phyloP scores from a whole-genome alignment of 805 yeast species.

The Metschnikowia cubensis region DNA sequence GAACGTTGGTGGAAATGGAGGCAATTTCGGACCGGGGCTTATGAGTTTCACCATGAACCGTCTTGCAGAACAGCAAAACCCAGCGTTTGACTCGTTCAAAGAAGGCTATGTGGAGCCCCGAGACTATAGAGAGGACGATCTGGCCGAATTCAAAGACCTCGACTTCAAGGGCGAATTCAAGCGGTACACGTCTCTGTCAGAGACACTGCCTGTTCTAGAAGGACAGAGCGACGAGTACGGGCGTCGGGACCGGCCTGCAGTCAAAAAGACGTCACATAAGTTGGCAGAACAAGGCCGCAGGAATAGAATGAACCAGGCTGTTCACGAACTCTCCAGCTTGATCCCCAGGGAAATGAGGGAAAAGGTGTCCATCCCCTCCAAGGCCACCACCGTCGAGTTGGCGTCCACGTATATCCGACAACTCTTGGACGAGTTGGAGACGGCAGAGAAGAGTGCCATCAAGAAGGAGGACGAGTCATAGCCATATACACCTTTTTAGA shows the following conservation, averaged over 20 bases:
- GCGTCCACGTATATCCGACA: constrained; percentile 66
- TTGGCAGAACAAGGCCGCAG: constrained; percentile 95
- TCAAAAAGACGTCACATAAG: constrained; percentile 72
- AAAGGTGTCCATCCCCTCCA: constrained; percentile 65
- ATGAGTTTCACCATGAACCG: constrained; percentile 48
- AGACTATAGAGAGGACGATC: neutral
- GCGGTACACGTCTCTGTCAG: constrained; percentile 14
- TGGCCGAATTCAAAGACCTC: neutral
- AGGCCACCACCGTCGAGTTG: constrained; percentile 92
- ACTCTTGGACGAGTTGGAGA: constrained; percentile 28
- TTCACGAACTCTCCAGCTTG: constrained; percentile 64
- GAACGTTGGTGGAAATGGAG: neutral
- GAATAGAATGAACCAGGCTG: constrained; percentile 85
- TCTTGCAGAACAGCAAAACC: constrained; percentile 33
- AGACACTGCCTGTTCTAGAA: constrained; percentile 18
- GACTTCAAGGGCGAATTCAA: neutral
- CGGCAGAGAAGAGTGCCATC: constrained; percentile 5
- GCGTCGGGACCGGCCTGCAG: constrained; percentile 34
- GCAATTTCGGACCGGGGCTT: constrained; percentile 26
- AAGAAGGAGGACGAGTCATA: neutral
- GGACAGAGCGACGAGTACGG: constrained; percentile 5
- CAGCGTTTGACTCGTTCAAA: neutral
- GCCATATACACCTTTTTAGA: too few species aligned
- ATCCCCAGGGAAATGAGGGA: constrained; percentile 62
- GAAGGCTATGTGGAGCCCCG: neutral